Base-by-base conservation (phyloP, 2,329 filamentous ascomycete species). In the Fusarium pseudocircinatum region DNA sequence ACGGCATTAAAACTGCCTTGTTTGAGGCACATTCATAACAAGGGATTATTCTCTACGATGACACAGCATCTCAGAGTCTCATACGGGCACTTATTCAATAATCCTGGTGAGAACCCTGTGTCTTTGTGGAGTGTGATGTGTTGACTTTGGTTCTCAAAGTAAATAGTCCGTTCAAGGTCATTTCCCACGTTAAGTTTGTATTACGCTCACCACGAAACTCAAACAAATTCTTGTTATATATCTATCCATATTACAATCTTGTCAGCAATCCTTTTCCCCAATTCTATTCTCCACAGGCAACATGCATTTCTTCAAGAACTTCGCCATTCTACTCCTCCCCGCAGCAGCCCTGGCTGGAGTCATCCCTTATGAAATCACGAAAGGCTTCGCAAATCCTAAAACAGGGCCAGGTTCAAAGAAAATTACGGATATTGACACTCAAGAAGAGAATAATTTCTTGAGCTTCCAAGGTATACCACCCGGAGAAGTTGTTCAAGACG, bases 401-500 rank as follows among this genome's bases (percentile, higher is more conserved):
- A 10, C 32, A 37, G 36, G 16, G 4, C 14, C 8, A 11, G 11
- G 1, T 5, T 36, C 14, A 53, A 20, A 39, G 12, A 44, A 30
- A 0, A 4, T 15, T 6, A 5, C 5, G 4, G 40, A 36, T 8
- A 61, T 36, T 32, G 4, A 16, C 18, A 7, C n/a, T 2, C 18
- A 10, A 7, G 15, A 11, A 11, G n/a, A 5, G 6, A 15, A 16
- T 2, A 1, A 5, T 5, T 66, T 63, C 37, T n/a, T 42, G 20
- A 63, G 40, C 22, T 56, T 42, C 20, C 22, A 40, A 37, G 12
- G 46, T 26, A 61, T 26, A 20, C 56, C 42, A 4, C 63, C 66
- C 0, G 63, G 66, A 7, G 14, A 24, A 36, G 53, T 44, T 9
- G 58, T 76, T 20, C 72, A 76, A 30, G 40, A n/a, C 1, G 78